A percentile compares a stretch with the other conserved stretches of the same genome.
phyloP scores from a whole-genome alignment of 2,329 filamentous ascomycete species.

The Sclerotinia spermophila region DNA sequence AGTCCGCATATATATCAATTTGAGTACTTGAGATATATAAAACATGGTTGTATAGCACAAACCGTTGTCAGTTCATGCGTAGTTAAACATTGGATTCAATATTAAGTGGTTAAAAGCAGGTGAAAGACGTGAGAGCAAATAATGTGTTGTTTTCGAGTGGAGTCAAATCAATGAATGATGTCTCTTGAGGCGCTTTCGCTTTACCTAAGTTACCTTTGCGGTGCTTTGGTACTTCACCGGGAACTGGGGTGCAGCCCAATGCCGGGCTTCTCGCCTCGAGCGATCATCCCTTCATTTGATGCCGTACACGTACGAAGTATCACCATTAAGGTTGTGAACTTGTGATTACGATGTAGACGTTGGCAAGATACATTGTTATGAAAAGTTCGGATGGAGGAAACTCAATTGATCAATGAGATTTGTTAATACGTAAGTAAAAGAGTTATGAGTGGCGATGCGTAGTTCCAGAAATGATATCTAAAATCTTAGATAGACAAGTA shows the following conservation, averaged over 20 bases:
- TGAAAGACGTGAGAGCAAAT: background rate
- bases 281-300: conserved; percentile 22
- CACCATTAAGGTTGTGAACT: background rate
- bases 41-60: conserved; percentile 41
- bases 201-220: background rate
- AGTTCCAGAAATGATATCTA: background rate
- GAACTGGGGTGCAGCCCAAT: conserved; percentile 3
- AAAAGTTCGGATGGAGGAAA: background rate
- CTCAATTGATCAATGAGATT: background rate
- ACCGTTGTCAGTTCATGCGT: conserved; percentile 49
- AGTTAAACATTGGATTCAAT: conserved; percentile 44
- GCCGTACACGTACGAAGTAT: background rate
- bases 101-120: conserved; percentile 7
- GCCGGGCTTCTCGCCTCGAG: background rate
- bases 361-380: background rate
- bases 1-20: conserved; percentile 2
- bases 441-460: background rate
- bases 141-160: conserved; percentile 7
- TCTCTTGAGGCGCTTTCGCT: background rate
- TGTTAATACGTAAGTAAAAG: background rate
- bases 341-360: no score
- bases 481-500: background rate
- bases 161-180: background rate
- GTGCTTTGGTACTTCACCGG: conserved; percentile 5
- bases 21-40: conserved; percentile 24